These are phyloP conservation scores for Kandelia obovata DNA, from an alignment of 345 rosid genomes.

Conservation along the genomic window DNA sequence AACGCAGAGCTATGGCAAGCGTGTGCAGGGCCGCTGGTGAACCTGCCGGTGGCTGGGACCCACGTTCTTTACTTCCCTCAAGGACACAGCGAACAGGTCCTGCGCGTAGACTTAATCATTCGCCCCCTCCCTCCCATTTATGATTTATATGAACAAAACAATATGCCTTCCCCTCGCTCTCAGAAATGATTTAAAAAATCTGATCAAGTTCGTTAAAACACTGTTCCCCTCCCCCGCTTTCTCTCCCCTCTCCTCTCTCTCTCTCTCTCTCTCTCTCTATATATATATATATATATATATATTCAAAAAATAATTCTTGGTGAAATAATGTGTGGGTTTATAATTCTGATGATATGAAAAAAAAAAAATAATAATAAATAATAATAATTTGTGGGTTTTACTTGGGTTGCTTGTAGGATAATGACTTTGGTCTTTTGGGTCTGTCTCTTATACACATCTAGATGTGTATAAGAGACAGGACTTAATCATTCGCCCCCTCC, in stretches of 20 bases:
- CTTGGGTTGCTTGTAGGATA: too few species aligned
- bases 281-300: too few species aligned
- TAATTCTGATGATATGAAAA: not conserved
- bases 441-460: too few species aligned
- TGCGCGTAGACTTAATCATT: not conserved
- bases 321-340: not conserved
- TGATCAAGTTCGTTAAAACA: too few species aligned
- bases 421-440: not conserved
- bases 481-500: not conserved
- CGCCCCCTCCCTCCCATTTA: not conserved
- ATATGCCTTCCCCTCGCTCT: not conserved
- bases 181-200: not conserved
- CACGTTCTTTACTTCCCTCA: conserved; percentile 76
- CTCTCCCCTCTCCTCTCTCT: not conserved
- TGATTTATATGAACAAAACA: not conserved
- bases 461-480: too few species aligned
- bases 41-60: conserved; percentile 58
- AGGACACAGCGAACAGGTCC: conserved; percentile 76
- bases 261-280: not conserved
- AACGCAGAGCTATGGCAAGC: conserved; percentile 75
- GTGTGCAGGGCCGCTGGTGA: conserved; percentile 68
- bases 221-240: too few species aligned
- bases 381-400: not conserved
- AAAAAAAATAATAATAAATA: not conserved
- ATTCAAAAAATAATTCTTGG: too few species aligned